Conservation (phyloP, 805 yeast genomes). For the Sugiyamaella floridensis region DNA sequence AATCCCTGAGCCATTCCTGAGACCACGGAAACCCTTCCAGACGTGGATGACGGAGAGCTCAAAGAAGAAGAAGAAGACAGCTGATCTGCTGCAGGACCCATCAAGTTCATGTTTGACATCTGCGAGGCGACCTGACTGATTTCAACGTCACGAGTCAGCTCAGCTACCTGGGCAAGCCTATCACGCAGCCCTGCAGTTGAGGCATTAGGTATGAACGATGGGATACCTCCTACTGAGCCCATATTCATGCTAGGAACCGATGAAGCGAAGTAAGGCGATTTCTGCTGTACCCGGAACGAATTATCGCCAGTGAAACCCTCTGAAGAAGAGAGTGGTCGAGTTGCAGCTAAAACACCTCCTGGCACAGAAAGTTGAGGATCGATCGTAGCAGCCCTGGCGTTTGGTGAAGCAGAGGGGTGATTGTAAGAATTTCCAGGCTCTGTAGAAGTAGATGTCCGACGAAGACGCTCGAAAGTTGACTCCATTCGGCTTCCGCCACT, state of each 20-base stretch:
- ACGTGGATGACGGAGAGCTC: constrained; percentile 12
- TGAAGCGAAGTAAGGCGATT: not conserved
- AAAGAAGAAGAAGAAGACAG: constrained; percentile 1
- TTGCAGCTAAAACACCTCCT: not conserved
- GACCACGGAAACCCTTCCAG: constrained; percentile 9
- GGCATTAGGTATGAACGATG: constrained; percentile 55
- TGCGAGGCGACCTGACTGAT: constrained; percentile 13
- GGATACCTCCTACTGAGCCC: not conserved
- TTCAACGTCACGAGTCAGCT: constrained; percentile 31
- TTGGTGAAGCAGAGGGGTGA: not conserved
- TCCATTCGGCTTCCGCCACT: not conserved
- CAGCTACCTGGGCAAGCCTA: constrained; percentile 23
- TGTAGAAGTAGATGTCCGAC: not conserved
- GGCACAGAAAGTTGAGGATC: not conserved
- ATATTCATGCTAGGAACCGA: not conserved
- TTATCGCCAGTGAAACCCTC: not conserved
- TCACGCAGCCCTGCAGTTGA: constrained; percentile 46
- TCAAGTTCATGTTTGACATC: constrained; percentile 6
- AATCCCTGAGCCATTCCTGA: not conserved
- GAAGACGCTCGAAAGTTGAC: not conserved
- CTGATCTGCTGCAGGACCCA: not conserved
- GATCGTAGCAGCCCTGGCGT: not conserved
- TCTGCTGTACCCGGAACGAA: not conserved
- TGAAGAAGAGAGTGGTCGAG: not conserved
- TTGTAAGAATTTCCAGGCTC: not conserved